Evolutionary conservation across 1,284 basidiomycete species (phyloP), one percentile per base, ranked within the genome.

Genomic region (Termitomyces sp.): DNA sequence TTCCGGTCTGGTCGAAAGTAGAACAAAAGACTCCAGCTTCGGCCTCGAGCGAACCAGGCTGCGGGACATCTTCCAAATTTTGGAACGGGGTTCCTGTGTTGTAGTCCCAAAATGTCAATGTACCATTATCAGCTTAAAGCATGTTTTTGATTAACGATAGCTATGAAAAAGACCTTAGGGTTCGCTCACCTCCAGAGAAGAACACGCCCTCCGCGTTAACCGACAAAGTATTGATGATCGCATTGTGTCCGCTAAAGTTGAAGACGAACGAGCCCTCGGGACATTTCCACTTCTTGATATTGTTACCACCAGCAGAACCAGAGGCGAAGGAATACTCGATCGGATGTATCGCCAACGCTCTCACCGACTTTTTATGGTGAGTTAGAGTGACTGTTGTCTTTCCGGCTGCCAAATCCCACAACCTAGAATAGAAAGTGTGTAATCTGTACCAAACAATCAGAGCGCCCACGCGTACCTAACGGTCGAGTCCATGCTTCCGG

Each of bases 221-320:
- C 18, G 88, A 86, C 52, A 99, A 67, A 18, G 94, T 96, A 71
- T 99, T 99, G 76, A 99, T 93, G 69, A 98, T 97, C 1, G 93
- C 91, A 58, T 97, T 94, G 68, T 98, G 96, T 0, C 95, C 94
- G 49, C 84, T 80, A 69, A 98, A 97, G 74, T 97, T 97, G 78
- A 88, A 91, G 7, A 98, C 93, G 61, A 99, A 96, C 1, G 82
- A 74, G 38, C 97, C 97, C 58, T 98, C 93, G 10, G 96, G 96
- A 64, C 92, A 98, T 65, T 96, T 95, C 96, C 96, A 99, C 68
- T 97, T 97, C 70, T 99, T 99, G 75, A 99, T 97, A 70, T 98
- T 98, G 75, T 97, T 97, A 0, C 93, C 94, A 11, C 96, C 96
- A 0, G 95, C 89, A 7, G 91, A 94, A 39, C 91, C 96, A 1